A percentile compares a stretch with the other conserved stretches of the same genome.
Conservation (phyloP, 371 early-diverging fungal genomes). For the Circinella minor region DNA sequence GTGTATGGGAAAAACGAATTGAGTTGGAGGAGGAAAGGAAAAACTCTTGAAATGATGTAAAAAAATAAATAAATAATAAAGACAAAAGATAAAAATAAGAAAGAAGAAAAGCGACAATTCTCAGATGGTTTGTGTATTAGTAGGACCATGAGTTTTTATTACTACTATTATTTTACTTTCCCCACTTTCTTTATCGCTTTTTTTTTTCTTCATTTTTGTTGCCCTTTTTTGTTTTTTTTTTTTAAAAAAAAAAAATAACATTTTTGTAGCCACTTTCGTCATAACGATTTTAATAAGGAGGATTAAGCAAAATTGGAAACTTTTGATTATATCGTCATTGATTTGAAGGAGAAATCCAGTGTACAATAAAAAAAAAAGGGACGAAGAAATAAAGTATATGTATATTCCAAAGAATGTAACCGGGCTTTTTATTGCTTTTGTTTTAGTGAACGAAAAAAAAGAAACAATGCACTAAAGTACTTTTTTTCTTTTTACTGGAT, state of each 20-base stretch:
- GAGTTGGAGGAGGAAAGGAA: slow-evolving; percentile 11
- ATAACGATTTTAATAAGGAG: neutral
- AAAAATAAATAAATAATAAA: neutral
- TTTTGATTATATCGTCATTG: too few relatives aligned
- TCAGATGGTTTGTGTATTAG: neutral
- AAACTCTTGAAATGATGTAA: neutral
- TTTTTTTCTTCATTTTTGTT: neutral
- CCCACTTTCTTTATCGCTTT: neutral
- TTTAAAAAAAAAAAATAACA: slow-evolving; percentile 6
- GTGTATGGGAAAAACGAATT: slow-evolving; percentile 26
- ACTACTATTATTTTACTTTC: slow-evolving; percentile 1
- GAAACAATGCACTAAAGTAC: too few relatives aligned
- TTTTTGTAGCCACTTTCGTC: slow-evolving; percentile 14
- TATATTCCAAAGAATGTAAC: too few relatives aligned
- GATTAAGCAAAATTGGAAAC: too few relatives aligned
- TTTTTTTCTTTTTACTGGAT: too few relatives aligned
- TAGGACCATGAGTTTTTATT: neutral
- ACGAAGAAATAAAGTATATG: too few relatives aligned
- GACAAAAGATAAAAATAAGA: neutral
- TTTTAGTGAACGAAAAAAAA: too few relatives aligned
- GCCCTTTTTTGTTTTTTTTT: neutral
- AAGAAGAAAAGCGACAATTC: slow-evolving; percentile 5
- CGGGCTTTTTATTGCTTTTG: too few relatives aligned
- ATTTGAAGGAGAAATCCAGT: too few relatives aligned
- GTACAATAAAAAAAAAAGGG: too few relatives aligned